These are phyloP conservation scores for Colletotrichum cereale DNA, from an alignment of 2,329 filamentous ascomycete genomes.

Conservation along the genomic window DNA sequence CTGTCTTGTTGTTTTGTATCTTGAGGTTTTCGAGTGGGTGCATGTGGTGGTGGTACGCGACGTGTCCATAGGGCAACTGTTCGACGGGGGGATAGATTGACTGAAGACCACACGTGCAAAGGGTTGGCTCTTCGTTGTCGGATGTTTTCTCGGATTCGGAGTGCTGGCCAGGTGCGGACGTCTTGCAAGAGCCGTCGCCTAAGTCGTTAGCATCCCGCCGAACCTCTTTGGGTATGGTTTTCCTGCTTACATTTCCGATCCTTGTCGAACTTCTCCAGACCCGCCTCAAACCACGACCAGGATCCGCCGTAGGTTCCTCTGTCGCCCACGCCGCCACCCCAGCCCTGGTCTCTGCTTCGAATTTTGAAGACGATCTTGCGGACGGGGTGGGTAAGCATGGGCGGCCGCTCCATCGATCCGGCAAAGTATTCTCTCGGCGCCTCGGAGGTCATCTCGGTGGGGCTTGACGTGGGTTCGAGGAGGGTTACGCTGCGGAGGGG, in stretches of 20 bases:
- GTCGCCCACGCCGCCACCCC: conserved; percentile 51
- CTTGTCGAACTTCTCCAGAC: conserved; percentile 67
- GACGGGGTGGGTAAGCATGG: conserved; percentile 60
- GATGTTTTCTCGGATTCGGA: neutral
- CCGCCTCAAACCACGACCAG: conserved; percentile 74
- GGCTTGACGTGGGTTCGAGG: conserved; percentile 8
- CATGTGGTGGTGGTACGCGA: conserved; percentile 55
- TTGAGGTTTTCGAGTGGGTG: conserved; percentile 51
- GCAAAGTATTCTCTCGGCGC: conserved; percentile 47
- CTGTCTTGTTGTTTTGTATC: conserved; percentile 63
- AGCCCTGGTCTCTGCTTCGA: conserved; percentile 70
- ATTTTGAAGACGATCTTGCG: conserved; percentile 73
- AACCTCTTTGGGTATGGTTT: too few species aligned
- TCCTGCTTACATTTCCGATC: conserved; percentile 44
- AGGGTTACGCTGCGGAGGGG: conserved; percentile 23
- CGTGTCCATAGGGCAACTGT: conserved; percentile 26
- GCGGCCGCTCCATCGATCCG: conserved; percentile 46
- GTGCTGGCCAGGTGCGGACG: neutral
- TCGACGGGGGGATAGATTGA: conserved; percentile 51
- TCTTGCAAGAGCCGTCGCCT: conserved; percentile 34
- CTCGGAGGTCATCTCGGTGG: conserved; percentile 15
- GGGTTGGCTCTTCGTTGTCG: conserved; percentile 6
- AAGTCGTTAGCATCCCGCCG: neutral
- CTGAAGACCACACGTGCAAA: conserved; percentile 53
- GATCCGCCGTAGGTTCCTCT: conserved; percentile 60